Evolutionary conservation across 192 early-diverging fungal genomes (phyloP), one percentile per base, ranked within the genome.

Genomic region (Linnemannia schmuckeri): DNA sequence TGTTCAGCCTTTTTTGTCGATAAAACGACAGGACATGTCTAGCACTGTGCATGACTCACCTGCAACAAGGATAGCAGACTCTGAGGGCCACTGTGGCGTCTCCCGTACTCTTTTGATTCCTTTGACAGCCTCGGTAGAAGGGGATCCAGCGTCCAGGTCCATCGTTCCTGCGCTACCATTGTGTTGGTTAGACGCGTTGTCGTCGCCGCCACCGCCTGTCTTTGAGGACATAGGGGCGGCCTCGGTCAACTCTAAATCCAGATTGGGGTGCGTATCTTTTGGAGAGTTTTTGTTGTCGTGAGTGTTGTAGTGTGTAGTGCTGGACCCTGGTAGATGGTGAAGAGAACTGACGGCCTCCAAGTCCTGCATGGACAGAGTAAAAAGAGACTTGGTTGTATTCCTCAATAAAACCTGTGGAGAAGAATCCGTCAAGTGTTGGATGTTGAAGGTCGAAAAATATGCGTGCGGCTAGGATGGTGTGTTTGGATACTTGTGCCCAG

Each of bases 1-100:
- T 55, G 38, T 24, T 38, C 70, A 72, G 40, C 35, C 30, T 13
- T 44, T 13, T 8, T 24, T 40, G 41, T 47, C 27, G 37, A 73
- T 74, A 63, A 1, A 18, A 33, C 46, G 20, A 44, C 33, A 30
- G 40, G 55, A 27, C 8, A 54, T 33, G 38, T 22, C 10, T 41
- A 1, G 22, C 8, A 6, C 15, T 49, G 20, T 33, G 22, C 24
- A 37, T 12, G 10, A 49, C 74, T 57, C 44, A 87, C 85, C 85
- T 77, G 85, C 85, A 22, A 87, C 85, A 33, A 87, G 85, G 24
- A 87, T 87, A 22, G 85, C 72, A 22, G 85, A 87, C 37, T 87
- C 85, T 35, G 85, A 78, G 4, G 85, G 80, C 85, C 85, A 87
- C 22, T 81, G 85, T n/a, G 85, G 52, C 1, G 79, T 33, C 27